Conservation (phyloP, 1,139 yeast species). For the Zygosaccharomyces pseudobailii region DNA sequence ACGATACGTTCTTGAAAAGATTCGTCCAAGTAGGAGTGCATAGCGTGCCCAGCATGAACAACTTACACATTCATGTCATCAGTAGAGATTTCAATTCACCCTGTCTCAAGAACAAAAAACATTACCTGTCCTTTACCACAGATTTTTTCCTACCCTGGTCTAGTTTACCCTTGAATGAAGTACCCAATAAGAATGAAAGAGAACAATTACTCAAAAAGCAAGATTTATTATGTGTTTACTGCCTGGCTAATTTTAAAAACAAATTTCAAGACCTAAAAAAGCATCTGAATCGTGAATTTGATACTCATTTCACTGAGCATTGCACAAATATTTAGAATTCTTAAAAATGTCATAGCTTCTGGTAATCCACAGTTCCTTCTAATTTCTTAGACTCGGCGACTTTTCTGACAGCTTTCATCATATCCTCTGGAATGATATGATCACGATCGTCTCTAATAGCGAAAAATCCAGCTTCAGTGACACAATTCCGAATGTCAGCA, state of each 20-base stretch:
- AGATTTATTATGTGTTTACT: slow-evolving; percentile 48
- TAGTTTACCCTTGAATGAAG: slow-evolving; percentile 34
- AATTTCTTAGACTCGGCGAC: slow-evolving; percentile 95
- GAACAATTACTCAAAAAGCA: slow-evolving; percentile 34
- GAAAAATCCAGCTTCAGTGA: slow-evolving; percentile 98
- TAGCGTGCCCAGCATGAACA: slow-evolving; percentile 61
- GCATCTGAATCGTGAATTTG: slow-evolving; percentile 47
- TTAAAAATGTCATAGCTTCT: slow-evolving; percentile 54
- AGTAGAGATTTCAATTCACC: slow-evolving; percentile 58
- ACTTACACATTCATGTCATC: slow-evolving; percentile 69
- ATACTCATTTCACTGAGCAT: slow-evolving; percentile 19
- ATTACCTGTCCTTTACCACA: slow-evolving; percentile 68
- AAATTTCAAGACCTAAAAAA: slow-evolving; percentile 45
- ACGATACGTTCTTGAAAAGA: slow-evolving; percentile 29
- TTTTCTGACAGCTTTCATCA: slow-evolving; percentile 97
- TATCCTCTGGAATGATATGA: slow-evolving; percentile 84
- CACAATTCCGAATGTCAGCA: slow-evolving; percentile 95
- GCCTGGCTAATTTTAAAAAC: slow-evolving; percentile 44
- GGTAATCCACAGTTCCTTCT: slow-evolving; percentile 93
- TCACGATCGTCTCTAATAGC: slow-evolving; percentile 98
- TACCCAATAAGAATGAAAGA: slow-evolving; percentile 25
- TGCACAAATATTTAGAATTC: background rate
- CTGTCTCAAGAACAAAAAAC: slow-evolving; percentile 55
- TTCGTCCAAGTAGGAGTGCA: slow-evolving; percentile 64
- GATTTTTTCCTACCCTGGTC: slow-evolving; percentile 56